Percentiles rank a stretch among this genome's conserved stretches.
These are phyloP conservation scores for Cnidoscolus chayamansa DNA, from an alignment of 441 rosid genomes.

Conservation along the genomic window DNA sequence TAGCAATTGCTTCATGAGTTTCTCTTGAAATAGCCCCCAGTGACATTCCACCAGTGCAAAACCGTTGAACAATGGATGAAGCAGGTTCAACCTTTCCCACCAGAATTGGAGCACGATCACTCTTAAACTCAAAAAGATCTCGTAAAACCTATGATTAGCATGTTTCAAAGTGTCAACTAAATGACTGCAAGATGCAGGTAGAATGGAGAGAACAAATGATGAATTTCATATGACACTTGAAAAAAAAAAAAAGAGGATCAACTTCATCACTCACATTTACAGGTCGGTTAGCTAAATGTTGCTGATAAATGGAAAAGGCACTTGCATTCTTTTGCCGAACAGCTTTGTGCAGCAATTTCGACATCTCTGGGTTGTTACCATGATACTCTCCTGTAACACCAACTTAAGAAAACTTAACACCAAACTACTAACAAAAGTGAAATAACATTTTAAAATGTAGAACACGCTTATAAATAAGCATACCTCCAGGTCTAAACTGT, in stretches of 20 bases:
- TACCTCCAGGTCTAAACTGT: constrained; percentile 97
- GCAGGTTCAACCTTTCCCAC: constrained; percentile 97
- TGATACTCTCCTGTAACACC: constrained; percentile 78
- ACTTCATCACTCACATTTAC: constrained; percentile 63
- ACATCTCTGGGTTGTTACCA: constrained; percentile 99
- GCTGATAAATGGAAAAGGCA: constrained; percentile 92
- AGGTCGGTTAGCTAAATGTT: constrained; percentile 92
- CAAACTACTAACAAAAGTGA: background rate
- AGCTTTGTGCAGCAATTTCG: constrained; percentile 95
- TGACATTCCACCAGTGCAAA: constrained; percentile 99
- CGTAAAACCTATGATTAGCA: constrained; percentile 75
- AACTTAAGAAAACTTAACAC: too few species aligned
- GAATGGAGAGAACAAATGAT: background rate
- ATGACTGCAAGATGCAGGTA: constrained; percentile 13
- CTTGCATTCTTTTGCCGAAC: constrained; percentile 97
- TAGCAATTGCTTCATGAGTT: constrained; percentile 99
- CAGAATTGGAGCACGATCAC: constrained; percentile 83
- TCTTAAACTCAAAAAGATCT: constrained; percentile 92
- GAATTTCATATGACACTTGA: background rate
- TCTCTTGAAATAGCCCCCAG: constrained; percentile 99
- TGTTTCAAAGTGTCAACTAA: constrained; percentile 16
- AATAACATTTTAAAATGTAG: background rate
- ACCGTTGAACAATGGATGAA: constrained; percentile 73
- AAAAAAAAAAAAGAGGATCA: constrained; percentile 3
- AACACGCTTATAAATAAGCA: constrained; percentile 1